Percentiles rank a stretch among this genome's conserved stretches.
Conservation (phyloP, 352 stramenopile genomes). For the Globisporangium apiculatum region DNA sequence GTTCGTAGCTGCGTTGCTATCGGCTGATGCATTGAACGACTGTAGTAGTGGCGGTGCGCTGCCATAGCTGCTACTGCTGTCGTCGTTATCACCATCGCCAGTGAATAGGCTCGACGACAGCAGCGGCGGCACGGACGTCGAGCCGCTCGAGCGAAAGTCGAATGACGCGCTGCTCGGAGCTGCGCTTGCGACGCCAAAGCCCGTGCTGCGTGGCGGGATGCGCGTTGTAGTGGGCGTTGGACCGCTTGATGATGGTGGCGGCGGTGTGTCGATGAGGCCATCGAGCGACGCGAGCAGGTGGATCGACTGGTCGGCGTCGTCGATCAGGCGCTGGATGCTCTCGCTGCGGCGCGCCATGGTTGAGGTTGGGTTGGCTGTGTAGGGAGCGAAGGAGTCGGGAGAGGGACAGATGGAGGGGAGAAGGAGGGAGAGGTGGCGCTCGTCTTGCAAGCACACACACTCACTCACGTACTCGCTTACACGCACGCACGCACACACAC, state of each 20-base stretch:
- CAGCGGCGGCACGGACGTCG: conserved; percentile 4
- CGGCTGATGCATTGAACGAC: no score
- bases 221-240: neutral
- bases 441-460: no score
- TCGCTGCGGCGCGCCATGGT: conserved; percentile 29
- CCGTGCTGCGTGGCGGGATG: conserved; percentile 9
- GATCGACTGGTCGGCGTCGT: conserved; percentile 65
- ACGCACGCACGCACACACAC: no score
- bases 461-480: no score
- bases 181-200: conserved; percentile 9
- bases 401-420: no score
- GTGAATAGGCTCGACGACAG: conserved; percentile 2
- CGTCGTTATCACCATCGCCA: neutral
- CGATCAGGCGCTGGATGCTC: conserved; percentile 65
- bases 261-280: conserved; percentile 1
- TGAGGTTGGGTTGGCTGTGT: no score
- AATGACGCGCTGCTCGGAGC: conserved; percentile 26
- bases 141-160: conserved; percentile 20
- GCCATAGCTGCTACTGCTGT: no score
- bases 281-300: conserved; percentile 63
- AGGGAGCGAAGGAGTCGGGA: no score
- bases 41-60: no score
- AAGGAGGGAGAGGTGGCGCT: no score
- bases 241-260: neutral
- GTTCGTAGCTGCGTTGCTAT: neutral